Conservation (phyloP, 202 grass and related monocot genomes). For the Schoenoplectus tabernaemontani region DNA sequence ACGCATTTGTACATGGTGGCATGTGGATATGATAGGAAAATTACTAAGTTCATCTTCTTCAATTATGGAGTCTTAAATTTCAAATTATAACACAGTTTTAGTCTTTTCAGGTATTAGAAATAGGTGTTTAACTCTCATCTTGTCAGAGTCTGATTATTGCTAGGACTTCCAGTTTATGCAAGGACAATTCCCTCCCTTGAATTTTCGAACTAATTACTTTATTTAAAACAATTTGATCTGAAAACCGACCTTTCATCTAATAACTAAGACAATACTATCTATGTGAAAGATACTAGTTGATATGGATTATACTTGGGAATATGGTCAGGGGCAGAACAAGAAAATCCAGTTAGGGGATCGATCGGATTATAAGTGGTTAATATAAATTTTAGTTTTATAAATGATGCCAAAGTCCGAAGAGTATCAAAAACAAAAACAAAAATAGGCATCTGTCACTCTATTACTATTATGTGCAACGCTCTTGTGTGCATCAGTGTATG, state of each 20-base stretch:
- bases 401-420: too few relatives aligned
- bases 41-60: slow-evolving; percentile 1
- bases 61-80: background rate
- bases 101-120: background rate
- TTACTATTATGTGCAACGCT: too few relatives aligned
- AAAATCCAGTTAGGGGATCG: too few relatives aligned
- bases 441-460: too few relatives aligned
- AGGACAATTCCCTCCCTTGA: background rate
- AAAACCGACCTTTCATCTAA: background rate
- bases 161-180: background rate
- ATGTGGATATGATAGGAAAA: background rate
- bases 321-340: too few relatives aligned
- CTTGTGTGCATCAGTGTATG: too few relatives aligned
- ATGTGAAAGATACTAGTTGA: background rate
- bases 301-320: too few relatives aligned
- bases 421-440: too few relatives aligned
- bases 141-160: background rate
- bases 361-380: too few relatives aligned
- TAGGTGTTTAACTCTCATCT: background rate
- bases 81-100: background rate
- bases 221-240: background rate
- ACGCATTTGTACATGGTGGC: background rate
- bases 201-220: background rate
- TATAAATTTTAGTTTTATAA: too few relatives aligned
- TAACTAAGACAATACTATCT: background rate